phyloP scores from a whole-genome alignment of 345 rosid genomes.

The Rhodomyrtus tomentosa region DNA sequence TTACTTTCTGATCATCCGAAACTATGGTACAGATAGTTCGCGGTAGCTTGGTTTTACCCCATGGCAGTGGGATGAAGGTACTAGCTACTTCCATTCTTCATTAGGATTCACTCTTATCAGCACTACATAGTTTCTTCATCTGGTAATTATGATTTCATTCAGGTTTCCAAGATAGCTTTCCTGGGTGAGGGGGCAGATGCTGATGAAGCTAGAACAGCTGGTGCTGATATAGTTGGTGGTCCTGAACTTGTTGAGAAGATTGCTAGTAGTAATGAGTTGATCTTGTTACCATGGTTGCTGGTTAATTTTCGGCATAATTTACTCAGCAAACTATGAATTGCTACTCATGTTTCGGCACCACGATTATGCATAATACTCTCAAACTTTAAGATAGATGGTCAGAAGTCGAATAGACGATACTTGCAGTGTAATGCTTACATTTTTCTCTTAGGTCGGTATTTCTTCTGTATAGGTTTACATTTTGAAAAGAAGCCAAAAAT shows the following conservation, averaged over 20 bases:
- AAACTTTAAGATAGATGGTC: not conserved
- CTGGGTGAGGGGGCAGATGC: slow-evolving; percentile 94
- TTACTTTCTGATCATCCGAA: not conserved
- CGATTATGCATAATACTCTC: not conserved
- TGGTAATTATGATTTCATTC: slow-evolving; percentile 5
- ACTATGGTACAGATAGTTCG: slow-evolving; percentile 69
- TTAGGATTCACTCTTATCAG: not conserved
- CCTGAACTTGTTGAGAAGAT: slow-evolving; percentile 76
- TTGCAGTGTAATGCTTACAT: not conserved
- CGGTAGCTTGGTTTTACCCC: slow-evolving; percentile 80
- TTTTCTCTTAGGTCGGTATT: not conserved
- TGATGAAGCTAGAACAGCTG: slow-evolving; percentile 92
- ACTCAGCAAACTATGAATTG: not conserved
- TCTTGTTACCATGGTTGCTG: not conserved
- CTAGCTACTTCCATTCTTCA: not conserved
- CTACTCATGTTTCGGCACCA: not conserved
- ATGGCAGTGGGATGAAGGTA: slow-evolving; percentile 77
- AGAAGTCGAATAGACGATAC: not conserved
- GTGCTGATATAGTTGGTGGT: slow-evolving; percentile 97
- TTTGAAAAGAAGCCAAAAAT: not conserved
- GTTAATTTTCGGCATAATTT: not conserved
- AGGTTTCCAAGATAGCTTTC: slow-evolving; percentile 84
- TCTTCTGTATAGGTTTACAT: not conserved
- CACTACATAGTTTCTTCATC: not conserved
- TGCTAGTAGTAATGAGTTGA: slow-evolving; percentile 32